These are phyloP conservation scores for Talaromyces ruber DNA, from an alignment of 495 filamentous ascomycete genomes.

Conservation along the genomic window DNA sequence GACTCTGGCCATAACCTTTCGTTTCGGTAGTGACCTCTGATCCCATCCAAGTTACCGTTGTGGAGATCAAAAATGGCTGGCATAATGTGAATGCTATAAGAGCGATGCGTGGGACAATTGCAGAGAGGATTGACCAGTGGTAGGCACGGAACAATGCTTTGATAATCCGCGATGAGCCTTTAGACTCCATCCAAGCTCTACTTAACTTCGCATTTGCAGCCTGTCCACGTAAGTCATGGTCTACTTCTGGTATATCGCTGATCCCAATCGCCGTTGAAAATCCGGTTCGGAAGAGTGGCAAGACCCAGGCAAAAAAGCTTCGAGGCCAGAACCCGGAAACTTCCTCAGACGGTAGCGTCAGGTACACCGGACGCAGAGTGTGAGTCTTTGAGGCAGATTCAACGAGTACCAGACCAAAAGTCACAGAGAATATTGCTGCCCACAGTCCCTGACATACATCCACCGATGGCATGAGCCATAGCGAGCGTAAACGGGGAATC, in stretches of 20 bases:
- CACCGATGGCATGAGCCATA: slow-evolving; percentile 45
- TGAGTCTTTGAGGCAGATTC: slow-evolving; percentile 48
- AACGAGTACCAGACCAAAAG: slow-evolving; percentile 37
- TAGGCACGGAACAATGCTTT: slow-evolving; percentile 34
- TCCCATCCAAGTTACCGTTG: slow-evolving; percentile 37
- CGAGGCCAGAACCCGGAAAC: slow-evolving; percentile 43
- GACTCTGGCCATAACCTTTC: slow-evolving; percentile 38
- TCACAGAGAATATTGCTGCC: slow-evolving; percentile 36
- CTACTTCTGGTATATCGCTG: slow-evolving; percentile 19
- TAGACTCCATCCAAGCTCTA: not conserved
- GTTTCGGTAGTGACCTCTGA: slow-evolving; percentile 25
- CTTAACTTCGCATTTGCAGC: not conserved
- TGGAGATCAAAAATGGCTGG: slow-evolving; percentile 55
- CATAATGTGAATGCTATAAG: slow-evolving; percentile 52
- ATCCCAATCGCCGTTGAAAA: slow-evolving; percentile 16
- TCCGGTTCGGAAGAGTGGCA: slow-evolving; percentile 34
- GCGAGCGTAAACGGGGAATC: slow-evolving; percentile 41
- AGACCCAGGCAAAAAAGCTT: slow-evolving; percentile 51
- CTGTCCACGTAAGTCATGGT: slow-evolving; percentile 9
- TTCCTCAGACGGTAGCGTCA: slow-evolving; percentile 32
- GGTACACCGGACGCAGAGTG: slow-evolving; percentile 30
- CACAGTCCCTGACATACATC: slow-evolving; percentile 22
- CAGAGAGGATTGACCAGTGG: slow-evolving; percentile 34
- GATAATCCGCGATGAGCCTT: slow-evolving; percentile 11
- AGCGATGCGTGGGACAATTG: slow-evolving; percentile 41